These are phyloP conservation scores for Starmerella apicola DNA, from an alignment of 805 yeast species.

Conservation along the genomic window DNA sequence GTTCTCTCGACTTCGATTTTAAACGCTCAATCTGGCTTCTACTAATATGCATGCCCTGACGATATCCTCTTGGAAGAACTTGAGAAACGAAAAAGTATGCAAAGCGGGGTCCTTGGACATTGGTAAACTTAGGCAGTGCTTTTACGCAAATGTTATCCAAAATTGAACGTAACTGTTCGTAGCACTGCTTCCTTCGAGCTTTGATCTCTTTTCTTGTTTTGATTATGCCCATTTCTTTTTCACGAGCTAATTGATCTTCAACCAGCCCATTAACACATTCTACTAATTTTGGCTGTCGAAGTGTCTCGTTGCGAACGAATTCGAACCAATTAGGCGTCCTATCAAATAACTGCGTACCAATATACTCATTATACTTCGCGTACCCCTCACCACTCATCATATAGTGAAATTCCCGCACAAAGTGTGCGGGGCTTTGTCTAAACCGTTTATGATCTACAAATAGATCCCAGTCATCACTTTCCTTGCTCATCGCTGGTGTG, in stretches of 20 bases:
- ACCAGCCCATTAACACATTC: conserved; percentile 26
- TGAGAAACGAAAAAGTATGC: conserved; percentile 30
- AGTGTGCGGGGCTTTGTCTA: conserved; percentile 28
- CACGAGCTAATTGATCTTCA: conserved; percentile 23
- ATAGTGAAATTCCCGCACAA: conserved; percentile 24
- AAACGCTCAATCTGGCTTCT: conserved; percentile 27
- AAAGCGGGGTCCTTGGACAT: conserved; percentile 23
- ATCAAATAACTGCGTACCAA: conserved; percentile 27
- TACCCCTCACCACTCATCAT: conserved; percentile 28
- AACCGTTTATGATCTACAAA: conserved; percentile 22
- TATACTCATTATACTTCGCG: conserved; percentile 30
- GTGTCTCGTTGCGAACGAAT: conserved; percentile 22
- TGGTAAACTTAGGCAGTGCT: conserved; percentile 28
- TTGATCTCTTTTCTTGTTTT: conserved; percentile 18
- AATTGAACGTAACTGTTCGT: conserved; percentile 24
- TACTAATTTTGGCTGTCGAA: conserved; percentile 24
- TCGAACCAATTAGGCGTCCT: conserved; percentile 25
- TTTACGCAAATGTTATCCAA: conserved; percentile 25
- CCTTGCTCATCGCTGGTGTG: too few relatives aligned
- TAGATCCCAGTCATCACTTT: conserved; percentile 11
- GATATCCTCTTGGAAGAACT: conserved; percentile 30
- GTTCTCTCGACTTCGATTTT: conserved; percentile 26
- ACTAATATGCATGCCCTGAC: conserved; percentile 33
- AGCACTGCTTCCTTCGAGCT: conserved; percentile 22
- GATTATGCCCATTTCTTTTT: conserved; percentile 7